Percentiles rank a stretch among this genome's conserved stretches.
phyloP scores from a whole-genome alignment of 352 stramenopile genomes.

The Phytophthora capsici region DNA sequence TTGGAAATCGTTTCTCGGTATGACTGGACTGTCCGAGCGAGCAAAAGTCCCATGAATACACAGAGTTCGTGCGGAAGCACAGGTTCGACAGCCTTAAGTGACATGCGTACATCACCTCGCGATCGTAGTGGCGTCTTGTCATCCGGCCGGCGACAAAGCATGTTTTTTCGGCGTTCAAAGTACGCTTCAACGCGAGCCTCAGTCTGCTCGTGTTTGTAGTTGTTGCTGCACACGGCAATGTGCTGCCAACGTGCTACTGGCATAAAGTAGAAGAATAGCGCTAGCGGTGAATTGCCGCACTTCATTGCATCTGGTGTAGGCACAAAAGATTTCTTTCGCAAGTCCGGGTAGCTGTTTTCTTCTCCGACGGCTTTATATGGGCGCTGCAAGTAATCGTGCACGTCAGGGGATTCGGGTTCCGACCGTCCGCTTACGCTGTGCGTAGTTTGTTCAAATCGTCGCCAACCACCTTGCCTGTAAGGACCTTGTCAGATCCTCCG shows the following conservation, averaged over 20 bases:
- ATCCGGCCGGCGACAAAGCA: not conserved
- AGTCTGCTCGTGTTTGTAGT: not conserved
- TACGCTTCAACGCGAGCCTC: slow-evolving; percentile 8
- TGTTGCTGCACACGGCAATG: slow-evolving; percentile 6
- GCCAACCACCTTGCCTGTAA: not conserved
- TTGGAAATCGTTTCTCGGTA: not conserved
- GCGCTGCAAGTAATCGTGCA: not conserved
- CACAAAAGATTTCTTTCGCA: not conserved
- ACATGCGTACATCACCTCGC: not conserved
- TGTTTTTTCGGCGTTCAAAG: not conserved
- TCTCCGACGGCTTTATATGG: not conserved
- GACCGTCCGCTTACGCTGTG: not conserved
- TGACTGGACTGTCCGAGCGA: not conserved
- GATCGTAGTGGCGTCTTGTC: not conserved
- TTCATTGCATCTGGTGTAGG: slow-evolving; percentile 3
- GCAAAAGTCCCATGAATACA: not conserved
- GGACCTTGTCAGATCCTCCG: not conserved
- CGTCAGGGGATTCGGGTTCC: not conserved
- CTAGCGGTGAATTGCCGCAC: not conserved
- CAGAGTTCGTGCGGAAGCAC: slow-evolving; percentile 1
- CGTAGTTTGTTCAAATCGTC: not conserved
- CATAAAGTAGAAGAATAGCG: slow-evolving; percentile 11
- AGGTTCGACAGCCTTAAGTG: not conserved
- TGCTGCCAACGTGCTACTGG: slow-evolving; percentile 3
- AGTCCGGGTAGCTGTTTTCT: not conserved